phyloP scores from a whole-genome alignment of 352 stramenopile genomes.

The Globisporangium rhizosaccharum region DNA sequence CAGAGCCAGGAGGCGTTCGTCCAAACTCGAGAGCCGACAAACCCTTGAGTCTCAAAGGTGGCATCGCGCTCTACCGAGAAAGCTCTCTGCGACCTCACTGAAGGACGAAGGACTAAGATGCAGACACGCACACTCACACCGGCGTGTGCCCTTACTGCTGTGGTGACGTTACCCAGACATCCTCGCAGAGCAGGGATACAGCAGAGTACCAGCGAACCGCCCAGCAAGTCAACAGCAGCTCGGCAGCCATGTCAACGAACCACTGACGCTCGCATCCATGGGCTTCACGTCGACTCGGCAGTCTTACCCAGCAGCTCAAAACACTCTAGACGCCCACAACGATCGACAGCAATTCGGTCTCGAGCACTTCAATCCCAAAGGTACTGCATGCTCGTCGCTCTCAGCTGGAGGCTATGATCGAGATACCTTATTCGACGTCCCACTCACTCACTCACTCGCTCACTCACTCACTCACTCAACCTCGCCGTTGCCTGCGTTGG shows the following conservation, averaged over 20 bases:
- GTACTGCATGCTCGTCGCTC: slow-evolving; percentile 3
- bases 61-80: not conserved
- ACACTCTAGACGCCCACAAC: not conserved
- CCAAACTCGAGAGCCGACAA: slow-evolving; percentile 1
- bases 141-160: not conserved
- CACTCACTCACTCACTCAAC: too few species aligned
- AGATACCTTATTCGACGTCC: too few species aligned
- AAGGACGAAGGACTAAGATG: too few species aligned
- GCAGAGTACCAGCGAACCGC: not conserved
- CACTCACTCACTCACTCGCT: too few species aligned
- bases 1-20: not conserved
- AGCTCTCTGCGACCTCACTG: too few species aligned
- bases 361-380: slow-evolving; percentile 24
- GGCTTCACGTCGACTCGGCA: slow-evolving; percentile 1
- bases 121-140: too few species aligned
- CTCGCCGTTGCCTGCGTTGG: too few species aligned
- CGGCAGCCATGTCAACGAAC: not conserved
- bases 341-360: slow-evolving; percentile 7
- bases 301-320: not conserved
- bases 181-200: slow-evolving; percentile 1
- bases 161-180: slow-evolving; percentile 5
- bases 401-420: too few species aligned
- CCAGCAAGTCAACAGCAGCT: not conserved
- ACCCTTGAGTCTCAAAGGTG: slow-evolving; percentile 24
- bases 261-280: slow-evolving; percentile 11